Conservation (phyloP, 2,329 filamentous ascomycete species). For the Diplocarpon rosae region DNA sequence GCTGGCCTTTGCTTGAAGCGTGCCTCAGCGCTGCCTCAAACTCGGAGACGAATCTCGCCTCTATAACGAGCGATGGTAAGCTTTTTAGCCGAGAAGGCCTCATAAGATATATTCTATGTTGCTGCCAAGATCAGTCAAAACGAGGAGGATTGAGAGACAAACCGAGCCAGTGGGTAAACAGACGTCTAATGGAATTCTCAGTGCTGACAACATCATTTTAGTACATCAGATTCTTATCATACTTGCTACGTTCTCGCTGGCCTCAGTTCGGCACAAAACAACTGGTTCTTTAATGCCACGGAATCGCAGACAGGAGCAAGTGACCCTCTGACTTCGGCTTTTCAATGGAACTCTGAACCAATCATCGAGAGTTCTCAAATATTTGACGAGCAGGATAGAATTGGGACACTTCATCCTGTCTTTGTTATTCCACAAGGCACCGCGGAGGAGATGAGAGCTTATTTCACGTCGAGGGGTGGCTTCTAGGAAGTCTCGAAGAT, state of each 20-base stretch:
- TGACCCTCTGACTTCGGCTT: conserved; percentile 26
- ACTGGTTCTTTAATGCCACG: conserved; percentile 37
- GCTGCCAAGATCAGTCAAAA: conserved; percentile 63
- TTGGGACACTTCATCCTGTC: conserved; percentile 67
- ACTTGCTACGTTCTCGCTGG: conserved; percentile 86
- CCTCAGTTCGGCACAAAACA: conserved; percentile 70
- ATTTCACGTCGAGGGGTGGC: conserved; percentile 23
- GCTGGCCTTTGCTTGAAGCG: conserved; percentile 84
- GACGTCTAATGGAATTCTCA: no score
- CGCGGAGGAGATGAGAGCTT: conserved; percentile 22
- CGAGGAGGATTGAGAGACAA: conserved; percentile 86
- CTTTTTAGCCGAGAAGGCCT: conserved; percentile 77
- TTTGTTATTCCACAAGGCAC: conserved; percentile 66
- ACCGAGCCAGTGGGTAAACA: conserved; percentile 62
- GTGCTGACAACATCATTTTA: no score
- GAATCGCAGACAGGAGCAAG: conserved; percentile 28
- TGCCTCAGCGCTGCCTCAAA: conserved; percentile 43
- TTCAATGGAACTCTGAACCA: conserved; percentile 33
- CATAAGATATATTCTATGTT: conserved; percentile 79
- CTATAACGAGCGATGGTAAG: conserved; percentile 28
- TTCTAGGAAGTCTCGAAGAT: conserved; percentile 20
- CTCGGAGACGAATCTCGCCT: not conserved
- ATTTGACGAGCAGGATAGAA: conserved; percentile 59
- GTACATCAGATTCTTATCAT: conserved; percentile 78
- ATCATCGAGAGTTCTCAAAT: conserved; percentile 42